Percentiles rank a stretch among this genome's conserved stretches.
Evolutionary conservation across 495 filamentous ascomycete genomes (phyloP).

Genomic region (Annulohypoxylon moriforme): DNA sequence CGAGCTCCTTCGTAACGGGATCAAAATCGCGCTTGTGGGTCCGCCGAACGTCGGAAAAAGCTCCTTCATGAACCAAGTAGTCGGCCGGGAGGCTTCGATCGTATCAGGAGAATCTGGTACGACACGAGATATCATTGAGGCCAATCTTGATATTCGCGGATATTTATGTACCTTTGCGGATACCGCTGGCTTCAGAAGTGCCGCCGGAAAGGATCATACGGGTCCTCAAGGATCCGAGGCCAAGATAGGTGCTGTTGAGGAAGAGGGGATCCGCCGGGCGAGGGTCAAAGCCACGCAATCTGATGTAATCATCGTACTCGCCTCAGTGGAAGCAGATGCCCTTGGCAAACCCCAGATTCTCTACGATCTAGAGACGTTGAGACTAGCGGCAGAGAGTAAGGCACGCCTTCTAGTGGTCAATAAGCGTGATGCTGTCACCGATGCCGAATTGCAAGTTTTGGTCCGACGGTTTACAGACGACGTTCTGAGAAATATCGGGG

Average conservation of each 20-base stretch:
- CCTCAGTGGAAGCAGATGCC: constrained; percentile 69
- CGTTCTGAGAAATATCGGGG: constrained; percentile 48
- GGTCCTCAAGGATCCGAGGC: constrained; percentile 30
- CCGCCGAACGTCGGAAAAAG: constrained; percentile 97
- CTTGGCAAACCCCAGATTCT: constrained; percentile 52
- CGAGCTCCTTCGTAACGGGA: constrained; percentile 86
- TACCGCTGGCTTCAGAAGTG: constrained; percentile 81
- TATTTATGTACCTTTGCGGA: constrained; percentile 91
- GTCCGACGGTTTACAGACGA: constrained; percentile 48
- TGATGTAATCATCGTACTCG: constrained; percentile 85
- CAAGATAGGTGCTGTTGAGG: constrained; percentile 78
- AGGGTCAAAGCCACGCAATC: constrained; percentile 82
- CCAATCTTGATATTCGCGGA: constrained; percentile 88
- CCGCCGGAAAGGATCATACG: constrained; percentile 24
- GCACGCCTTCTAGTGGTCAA: constrained; percentile 80
- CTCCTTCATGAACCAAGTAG: constrained; percentile 87
- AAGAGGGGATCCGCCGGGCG: constrained; percentile 91
- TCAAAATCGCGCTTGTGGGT: constrained; percentile 85
- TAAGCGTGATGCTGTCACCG: constrained; percentile 74
- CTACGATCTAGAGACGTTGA: constrained; percentile 61
- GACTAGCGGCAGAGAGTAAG: constrained; percentile 63
- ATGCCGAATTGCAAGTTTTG: constrained; percentile 41
- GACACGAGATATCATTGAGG: constrained; percentile 92
- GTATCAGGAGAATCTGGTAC: constrained; percentile 93
- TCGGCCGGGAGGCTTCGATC: constrained; percentile 94